phyloP scores from a whole-genome alignment of 2,329 filamentous ascomycete genomes.

The Blastomyces parvus region DNA sequence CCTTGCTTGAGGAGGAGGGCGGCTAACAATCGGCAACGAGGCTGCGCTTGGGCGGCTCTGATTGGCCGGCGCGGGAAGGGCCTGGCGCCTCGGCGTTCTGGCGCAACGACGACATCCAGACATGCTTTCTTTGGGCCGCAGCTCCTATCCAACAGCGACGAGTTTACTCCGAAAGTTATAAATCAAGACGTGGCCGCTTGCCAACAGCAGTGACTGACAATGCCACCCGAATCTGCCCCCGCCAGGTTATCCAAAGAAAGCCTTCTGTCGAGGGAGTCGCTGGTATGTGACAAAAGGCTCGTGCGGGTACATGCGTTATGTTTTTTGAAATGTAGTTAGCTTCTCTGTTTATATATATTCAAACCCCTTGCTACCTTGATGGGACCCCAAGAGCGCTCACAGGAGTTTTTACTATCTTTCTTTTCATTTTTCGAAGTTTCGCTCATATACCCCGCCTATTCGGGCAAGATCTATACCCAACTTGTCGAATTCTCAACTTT shows the following conservation, averaged over 20 bases:
- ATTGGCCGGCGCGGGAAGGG: neutral
- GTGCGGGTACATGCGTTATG: neutral
- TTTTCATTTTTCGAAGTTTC: neutral
- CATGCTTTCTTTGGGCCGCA: too few species aligned
- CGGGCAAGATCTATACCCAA: too few species aligned
- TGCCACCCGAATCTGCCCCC: neutral
- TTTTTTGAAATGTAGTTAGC: neutral
- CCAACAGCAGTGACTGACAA: neutral
- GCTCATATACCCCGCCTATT: too few species aligned
- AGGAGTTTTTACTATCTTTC: neutral
- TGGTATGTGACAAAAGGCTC: conserved; percentile 21
- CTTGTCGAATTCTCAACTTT: too few species aligned
- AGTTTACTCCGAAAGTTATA: neutral
- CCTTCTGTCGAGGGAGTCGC: conserved; percentile 24
- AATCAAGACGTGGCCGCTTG: neutral
- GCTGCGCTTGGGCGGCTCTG: neutral
- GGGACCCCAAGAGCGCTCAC: too few species aligned
- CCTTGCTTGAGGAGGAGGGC: neutral
- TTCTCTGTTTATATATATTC: conserved; percentile 1
- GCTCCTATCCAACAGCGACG: neutral
- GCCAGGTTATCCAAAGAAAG: conserved; percentile 20
- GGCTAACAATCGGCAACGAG: neutral
- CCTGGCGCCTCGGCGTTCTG: neutral
- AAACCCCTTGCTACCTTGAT: neutral
- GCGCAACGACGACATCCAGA: too few species aligned